Evolutionary conservation across 768 basidiomycete genomes (phyloP).

Genomic region (Nevesoporus exiguus): DNA sequence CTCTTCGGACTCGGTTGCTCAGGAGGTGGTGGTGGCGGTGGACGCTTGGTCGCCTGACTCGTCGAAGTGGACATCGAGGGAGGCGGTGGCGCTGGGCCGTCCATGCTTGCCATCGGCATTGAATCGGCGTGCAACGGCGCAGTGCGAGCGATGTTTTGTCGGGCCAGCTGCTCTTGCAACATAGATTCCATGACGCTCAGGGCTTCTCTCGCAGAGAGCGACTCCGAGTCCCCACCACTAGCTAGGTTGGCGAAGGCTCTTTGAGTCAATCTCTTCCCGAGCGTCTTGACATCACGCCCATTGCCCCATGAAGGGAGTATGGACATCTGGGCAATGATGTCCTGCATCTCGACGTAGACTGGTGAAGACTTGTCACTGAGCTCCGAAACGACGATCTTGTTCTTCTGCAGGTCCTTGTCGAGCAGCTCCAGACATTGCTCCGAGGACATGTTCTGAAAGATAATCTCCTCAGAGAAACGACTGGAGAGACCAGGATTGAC

Average conservation of each 20-base stretch:
- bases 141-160: slow-evolving; percentile 12
- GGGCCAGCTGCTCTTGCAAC: slow-evolving; percentile 22
- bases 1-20: slow-evolving; percentile 2
- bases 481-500: slow-evolving; percentile 67
- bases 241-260: slow-evolving; percentile 34
- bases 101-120: slow-evolving; percentile 22
- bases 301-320: slow-evolving; percentile 62
- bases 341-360: slow-evolving; percentile 31
- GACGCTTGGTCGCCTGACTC: slow-evolving; percentile 16
- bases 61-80: slow-evolving; percentile 22
- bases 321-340: slow-evolving; percentile 41
- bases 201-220: slow-evolving; percentile 29
- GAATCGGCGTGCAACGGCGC: background rate
- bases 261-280: slow-evolving; percentile 47
- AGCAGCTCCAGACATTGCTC: slow-evolving; percentile 52
- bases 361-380: slow-evolving; percentile 22
- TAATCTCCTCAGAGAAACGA: slow-evolving; percentile 63
- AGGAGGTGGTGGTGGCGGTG: slow-evolving; percentile 19
- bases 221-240: slow-evolving; percentile 15
- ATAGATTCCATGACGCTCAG: slow-evolving; percentile 25
- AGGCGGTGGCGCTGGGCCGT: slow-evolving; percentile 15
- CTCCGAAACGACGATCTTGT: slow-evolving; percentile 36
- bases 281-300: slow-evolving; percentile 57
- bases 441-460: slow-evolving; percentile 53
- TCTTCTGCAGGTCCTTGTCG: slow-evolving; percentile 43